Evolutionary conservation across 139 green algal genomes (phyloP).

Genomic region (Coelastrella sp.): DNA sequence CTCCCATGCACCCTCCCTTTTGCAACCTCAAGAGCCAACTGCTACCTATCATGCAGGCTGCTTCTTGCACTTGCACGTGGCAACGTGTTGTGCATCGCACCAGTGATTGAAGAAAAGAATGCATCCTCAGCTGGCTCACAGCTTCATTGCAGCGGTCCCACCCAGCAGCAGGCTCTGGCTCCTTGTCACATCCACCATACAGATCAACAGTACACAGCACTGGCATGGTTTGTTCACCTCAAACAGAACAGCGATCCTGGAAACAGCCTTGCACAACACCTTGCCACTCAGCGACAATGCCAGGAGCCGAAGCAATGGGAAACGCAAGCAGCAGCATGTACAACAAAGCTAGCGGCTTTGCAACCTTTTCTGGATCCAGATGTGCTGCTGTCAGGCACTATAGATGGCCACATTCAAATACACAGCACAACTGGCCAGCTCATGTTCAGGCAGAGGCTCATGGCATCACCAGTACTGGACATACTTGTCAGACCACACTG

Average conservation of each 20-base stretch:
- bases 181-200: neutral
- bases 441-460: conserved; percentile 70
- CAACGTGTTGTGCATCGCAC: neutral
- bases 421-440: conserved; percentile 52
- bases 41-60: neutral
- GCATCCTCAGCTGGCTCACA: neutral
- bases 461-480: conserved; percentile 42
- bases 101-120: neutral
- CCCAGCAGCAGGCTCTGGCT: neutral
- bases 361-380: conserved; percentile 28
- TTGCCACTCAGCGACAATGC: no score
- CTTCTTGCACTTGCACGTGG: conserved; percentile 26
- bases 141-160: neutral
- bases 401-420: conserved; percentile 69
- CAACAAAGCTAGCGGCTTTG: conserved; percentile 26
- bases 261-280: neutral
- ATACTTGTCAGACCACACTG: conserved; percentile 22
- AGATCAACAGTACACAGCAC: conserved; percentile 7
- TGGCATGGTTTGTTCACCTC: conserved; percentile 43
- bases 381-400: conserved; percentile 70
- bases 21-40: neutral
- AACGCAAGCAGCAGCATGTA: neutral
- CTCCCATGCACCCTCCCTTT: neutral
- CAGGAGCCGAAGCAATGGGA: neutral
- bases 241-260: neutral